Base-by-base conservation (phyloP, 495 filamentous ascomycete genomes). In the Cryomyces antarcticus region DNA sequence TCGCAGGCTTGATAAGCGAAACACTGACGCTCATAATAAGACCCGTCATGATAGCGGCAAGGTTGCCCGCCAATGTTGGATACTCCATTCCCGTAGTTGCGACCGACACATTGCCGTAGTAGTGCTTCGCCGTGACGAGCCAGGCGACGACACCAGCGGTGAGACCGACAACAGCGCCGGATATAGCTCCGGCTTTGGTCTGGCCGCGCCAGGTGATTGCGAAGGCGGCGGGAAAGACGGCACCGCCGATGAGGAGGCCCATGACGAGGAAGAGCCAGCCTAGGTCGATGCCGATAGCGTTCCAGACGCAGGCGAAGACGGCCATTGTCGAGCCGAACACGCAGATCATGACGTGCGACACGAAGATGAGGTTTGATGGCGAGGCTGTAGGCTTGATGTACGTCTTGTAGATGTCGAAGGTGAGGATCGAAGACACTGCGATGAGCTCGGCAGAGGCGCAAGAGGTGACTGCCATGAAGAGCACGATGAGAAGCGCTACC, bases 321-420 rank as follows among this genome's bases (percentile, higher is more conserved):
- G 66, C 63, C 28, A 72, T 59, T 24, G 70, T 55, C 5, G 72
- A 24, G 7, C 51, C 51, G 39, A 53, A 56, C 5, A 56, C 42
- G 35, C 51, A 51, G 33, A 53, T 56, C 47, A 50, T 51, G 31
- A 51, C 35, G 35, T 56, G 53, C 4, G 38, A 44, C 41, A 56
- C 43, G 30, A 51, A 46, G 31, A 56, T 56, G 17, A 56, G 48
- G 30, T 49, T 44, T 4, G 44, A 38, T 3, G 48, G 46, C 11
- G 48, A 38, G 4, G 53, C 53, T 9, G 34, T 41, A 5, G 50
- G 50, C 28, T 56, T 48, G 38, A 56, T 47, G 40, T 56, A 56
- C 7, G 48, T 34, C 28, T 51, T 53, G 45, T 56, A 56, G 10
- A 53, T 46, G 38, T 56, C 53, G 44, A 53, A 56, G 3, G 53